phyloP scores from a whole-genome alignment of 1,139 yeast species.

The Blastobotrys malaysiensis region DNA sequence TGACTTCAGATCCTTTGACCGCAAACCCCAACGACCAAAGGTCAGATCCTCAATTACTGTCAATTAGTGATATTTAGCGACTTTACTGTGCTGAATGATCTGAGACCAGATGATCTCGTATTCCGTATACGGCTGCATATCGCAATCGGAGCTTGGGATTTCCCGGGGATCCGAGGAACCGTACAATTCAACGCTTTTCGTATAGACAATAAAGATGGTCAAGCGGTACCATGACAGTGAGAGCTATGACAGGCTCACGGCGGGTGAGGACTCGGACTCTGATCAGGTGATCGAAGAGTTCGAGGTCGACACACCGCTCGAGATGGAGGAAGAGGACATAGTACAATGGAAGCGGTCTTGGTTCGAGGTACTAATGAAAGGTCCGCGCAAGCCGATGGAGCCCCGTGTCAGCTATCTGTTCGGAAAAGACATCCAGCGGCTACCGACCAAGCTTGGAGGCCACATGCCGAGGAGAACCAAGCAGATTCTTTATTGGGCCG shows the following conservation, averaged over 20 bases:
- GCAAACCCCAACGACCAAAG: no score
- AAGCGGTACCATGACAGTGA: not conserved
- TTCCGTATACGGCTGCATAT: no score
- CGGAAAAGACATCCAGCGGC: slow-evolving; percentile 18
- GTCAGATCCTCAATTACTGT: no score
- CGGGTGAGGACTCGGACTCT: not conserved
- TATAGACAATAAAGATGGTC: not conserved
- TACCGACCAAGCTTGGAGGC: slow-evolving; percentile 17
- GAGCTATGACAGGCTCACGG: not conserved
- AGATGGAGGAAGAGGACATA: not conserved
- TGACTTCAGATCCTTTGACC: not conserved
- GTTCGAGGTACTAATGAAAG: slow-evolving; percentile 21
- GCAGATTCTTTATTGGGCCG: slow-evolving; percentile 8
- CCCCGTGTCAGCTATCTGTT: slow-evolving; percentile 25
- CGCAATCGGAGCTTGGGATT: not conserved
- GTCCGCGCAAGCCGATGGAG: slow-evolving; percentile 23
- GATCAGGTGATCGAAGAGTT: not conserved
- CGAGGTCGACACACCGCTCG: not conserved
- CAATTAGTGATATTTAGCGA: no score
- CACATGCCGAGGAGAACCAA: slow-evolving; percentile 8
- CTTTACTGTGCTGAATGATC: no score
- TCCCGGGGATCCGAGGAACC: not conserved
- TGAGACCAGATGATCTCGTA: no score
- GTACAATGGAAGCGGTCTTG: slow-evolving; percentile 3
- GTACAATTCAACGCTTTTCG: not conserved